Evolutionary conservation across 2,329 filamentous ascomycete species (phyloP).

Genomic region (Mycosphaerella sp.): DNA sequence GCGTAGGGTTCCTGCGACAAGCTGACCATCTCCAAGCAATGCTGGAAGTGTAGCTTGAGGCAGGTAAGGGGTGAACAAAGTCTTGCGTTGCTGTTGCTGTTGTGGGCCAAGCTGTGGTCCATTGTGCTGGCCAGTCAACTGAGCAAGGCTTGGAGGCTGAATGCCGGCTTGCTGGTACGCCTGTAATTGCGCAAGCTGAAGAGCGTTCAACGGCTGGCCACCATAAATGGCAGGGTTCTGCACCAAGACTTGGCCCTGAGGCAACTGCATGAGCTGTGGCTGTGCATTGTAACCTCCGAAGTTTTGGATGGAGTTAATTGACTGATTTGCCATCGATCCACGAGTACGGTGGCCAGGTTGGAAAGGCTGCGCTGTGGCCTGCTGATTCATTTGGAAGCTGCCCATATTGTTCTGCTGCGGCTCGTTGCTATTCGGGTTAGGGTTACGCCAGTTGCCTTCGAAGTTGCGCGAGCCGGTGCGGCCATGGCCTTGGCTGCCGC

Average conservation of each 20-base stretch:
- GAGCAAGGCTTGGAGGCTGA: conserved; percentile 40
- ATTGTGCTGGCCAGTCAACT: conserved; percentile 41
- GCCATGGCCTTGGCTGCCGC: conserved; percentile 71
- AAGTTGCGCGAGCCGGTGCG: conserved; percentile 87
- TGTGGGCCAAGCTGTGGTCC: conserved; percentile 44
- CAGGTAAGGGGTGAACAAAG: conserved; percentile 94
- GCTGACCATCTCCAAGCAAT: conserved; percentile 80
- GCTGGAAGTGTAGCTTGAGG: conserved; percentile 91
- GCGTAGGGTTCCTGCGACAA: conserved; percentile 91
- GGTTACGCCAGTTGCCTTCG: conserved; percentile 95
- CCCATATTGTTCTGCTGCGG: conserved; percentile 48
- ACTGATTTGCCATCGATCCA: conserved; percentile 72
- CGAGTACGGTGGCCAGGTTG: conserved; percentile 87
- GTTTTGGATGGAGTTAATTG: conserved; percentile 71
- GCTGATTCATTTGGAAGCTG: conserved; percentile 64
- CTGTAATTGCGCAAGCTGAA: conserved; percentile 86
- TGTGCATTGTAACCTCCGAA: conserved; percentile 77
- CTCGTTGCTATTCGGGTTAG: conserved; percentile 45
- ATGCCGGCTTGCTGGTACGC: conserved; percentile 85
- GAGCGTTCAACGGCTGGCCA: conserved; percentile 76
- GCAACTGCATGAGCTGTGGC: conserved; percentile 79
- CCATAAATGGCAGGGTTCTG: conserved; percentile 72
- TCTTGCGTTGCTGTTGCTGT: conserved; percentile 90
- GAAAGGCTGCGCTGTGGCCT: conserved; percentile 65
- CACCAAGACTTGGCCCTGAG: conserved; percentile 74